These are phyloP conservation scores for Dryas alaskensis DNA, from an alignment of 306 rosid genomes.

Conservation along the genomic window DNA sequence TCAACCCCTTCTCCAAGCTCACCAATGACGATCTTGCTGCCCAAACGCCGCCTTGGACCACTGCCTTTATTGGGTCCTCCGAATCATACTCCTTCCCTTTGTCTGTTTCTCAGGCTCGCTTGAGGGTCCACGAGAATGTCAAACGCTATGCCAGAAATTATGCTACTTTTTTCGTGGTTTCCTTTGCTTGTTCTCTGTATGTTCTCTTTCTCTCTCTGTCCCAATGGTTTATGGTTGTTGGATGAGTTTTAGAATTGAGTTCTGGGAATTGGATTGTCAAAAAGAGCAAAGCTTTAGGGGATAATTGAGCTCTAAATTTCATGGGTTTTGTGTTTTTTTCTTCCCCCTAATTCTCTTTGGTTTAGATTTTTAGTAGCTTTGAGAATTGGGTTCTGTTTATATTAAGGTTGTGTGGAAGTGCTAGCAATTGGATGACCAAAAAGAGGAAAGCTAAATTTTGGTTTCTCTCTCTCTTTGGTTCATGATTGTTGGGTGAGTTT, in stretches of 20 bases:
- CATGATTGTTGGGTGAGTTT: background rate
- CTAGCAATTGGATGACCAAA: background rate
- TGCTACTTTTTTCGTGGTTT: constrained; percentile 62
- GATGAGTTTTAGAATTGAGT: constrained; percentile 8
- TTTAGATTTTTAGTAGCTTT: background rate
- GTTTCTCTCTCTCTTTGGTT: background rate
- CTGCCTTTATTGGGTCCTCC: constrained; percentile 48
- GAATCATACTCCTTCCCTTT: constrained; percentile 82
- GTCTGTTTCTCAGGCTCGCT: constrained; percentile 67
- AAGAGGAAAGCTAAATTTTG: background rate
- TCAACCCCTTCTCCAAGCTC: constrained; percentile 86
- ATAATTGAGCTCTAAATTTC: background rate
- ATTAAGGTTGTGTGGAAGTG: background rate
- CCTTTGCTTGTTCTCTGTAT: constrained; percentile 76
- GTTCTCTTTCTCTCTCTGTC: constrained; percentile 14
- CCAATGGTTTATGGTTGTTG: background rate
- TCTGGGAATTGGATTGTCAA: background rate
- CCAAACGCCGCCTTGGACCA: constrained; percentile 76
- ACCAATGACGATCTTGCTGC: constrained; percentile 62
- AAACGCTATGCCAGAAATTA: constrained; percentile 91
- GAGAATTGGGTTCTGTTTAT: constrained; percentile 18
- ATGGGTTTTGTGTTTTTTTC: background rate
- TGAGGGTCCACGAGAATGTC: constrained; percentile 82
- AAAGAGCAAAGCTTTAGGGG: background rate
- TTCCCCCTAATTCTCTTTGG: background rate